Evolutionary conservation across 805 yeast genomes (phyloP).

Genomic region (Metschnikowia baotianmanensis): DNA sequence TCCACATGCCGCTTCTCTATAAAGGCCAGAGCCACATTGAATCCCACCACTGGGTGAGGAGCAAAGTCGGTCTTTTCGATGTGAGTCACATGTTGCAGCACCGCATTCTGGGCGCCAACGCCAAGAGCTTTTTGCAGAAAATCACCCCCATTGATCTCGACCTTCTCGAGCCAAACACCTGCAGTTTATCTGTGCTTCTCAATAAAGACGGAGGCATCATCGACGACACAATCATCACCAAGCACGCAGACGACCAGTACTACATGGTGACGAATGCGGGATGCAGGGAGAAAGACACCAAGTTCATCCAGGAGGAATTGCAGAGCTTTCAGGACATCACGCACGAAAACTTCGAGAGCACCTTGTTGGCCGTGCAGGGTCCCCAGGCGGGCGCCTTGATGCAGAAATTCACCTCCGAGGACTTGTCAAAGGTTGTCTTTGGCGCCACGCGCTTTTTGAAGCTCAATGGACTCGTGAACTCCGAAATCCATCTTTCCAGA

Average conservation of each 20-base stretch:
- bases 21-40: conserved; percentile 83
- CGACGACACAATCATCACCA: conserved; percentile 90
- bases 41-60: conserved; percentile 92
- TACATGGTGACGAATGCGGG: conserved; percentile 97
- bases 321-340: conserved; percentile 36
- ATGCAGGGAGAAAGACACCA: conserved; percentile 76
- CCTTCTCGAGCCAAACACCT: conserved; percentile 52
- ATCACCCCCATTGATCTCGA: conserved; percentile 85
- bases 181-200: conserved; percentile 75
- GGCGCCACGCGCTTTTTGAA: conserved; percentile 61
- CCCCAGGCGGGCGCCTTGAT: conserved; percentile 74
- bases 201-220: conserved; percentile 77
- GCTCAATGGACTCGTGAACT: conserved; percentile 39
- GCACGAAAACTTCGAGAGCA: conserved; percentile 56
- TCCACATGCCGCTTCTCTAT: conserved; percentile 89
- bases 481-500: conserved; percentile 75
- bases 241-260: conserved; percentile 69
- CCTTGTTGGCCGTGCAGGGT: conserved; percentile 90
- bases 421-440: conserved; percentile 63
- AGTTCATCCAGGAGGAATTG: conserved; percentile 57
- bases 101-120: conserved; percentile 63
- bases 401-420: conserved; percentile 57
- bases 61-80: conserved; percentile 86
- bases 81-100: conserved; percentile 98
- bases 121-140: conserved; percentile 66